Evolutionary conservation across 305 asterid genomes (phyloP).

Genomic region (Stenogyne calaminthoides): DNA sequence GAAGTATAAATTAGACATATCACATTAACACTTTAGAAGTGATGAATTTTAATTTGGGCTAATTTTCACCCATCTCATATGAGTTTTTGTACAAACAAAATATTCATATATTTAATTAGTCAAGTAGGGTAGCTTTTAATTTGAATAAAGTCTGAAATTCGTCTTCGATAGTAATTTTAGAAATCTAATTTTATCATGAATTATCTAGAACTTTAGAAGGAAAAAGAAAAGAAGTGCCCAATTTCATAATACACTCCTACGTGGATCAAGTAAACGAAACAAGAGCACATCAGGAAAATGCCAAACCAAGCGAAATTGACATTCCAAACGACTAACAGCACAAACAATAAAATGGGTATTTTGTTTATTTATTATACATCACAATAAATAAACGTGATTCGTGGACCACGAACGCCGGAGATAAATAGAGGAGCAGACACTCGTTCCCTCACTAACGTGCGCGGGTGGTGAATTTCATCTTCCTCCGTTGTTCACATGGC

Average conservation of each 20-base stretch:
- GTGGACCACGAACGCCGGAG: background rate
- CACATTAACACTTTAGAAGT: too few species aligned
- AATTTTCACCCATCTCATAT: too few species aligned
- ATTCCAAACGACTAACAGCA: background rate
- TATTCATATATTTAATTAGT: too few species aligned
- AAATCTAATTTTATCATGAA: background rate
- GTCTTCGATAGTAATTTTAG: background rate
- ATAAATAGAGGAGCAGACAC: slow-evolving; percentile 20
- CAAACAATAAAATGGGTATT: background rate
- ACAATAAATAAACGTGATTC: slow-evolving; percentile 19
- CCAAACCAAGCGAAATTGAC: background rate
- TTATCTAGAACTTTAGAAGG: background rate
- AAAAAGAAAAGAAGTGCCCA: background rate
- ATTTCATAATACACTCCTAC: background rate
- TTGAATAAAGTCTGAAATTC: background rate
- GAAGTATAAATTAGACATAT: too few species aligned
- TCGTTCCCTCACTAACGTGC: slow-evolving; percentile 36
- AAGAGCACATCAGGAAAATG: background rate
- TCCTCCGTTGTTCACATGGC: slow-evolving; percentile 48
- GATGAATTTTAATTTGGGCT: too few species aligned
- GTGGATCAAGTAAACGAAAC: background rate
- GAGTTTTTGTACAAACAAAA: too few species aligned
- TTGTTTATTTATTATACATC: background rate
- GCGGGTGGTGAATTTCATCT: slow-evolving; percentile 11
- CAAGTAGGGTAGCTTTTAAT: too few species aligned